Base-by-base conservation (phyloP, 129 eudicot genomes). In the Tagetes erecta region DNA sequence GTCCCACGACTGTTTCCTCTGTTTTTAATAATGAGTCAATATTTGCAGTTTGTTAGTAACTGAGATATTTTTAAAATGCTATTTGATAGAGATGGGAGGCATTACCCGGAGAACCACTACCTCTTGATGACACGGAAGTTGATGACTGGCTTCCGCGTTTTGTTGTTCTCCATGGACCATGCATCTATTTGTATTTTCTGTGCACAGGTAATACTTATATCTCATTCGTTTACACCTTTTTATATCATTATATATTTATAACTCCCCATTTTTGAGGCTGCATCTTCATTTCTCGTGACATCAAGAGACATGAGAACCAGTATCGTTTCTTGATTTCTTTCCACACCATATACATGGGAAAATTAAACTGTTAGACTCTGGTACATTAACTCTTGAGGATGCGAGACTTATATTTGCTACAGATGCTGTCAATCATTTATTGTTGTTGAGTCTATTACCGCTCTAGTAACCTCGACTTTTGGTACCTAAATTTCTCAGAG, bases 111-210 rank as follows among this genome's bases (percentile, higher is more conserved):
- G 98, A 94, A 83, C 91, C 92, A 42, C 96, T 83, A 71, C 97
- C 93, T 20, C 71, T 91, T 47, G 98, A 90, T 82, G 98, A 94
- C 80, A 69, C 80, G 41, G 98, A 94, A 64, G 86, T 94, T 70
- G 98, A 93, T 80, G 98, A 93, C 55, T 93, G 95, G 96, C 84
- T 93, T 77, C 96, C 96, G 58, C 95, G 96, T 68, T 94, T 90
- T 82, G 81, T 90, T n/a, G 97, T 94, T 49, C 96, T 94, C n/a
- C 91, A 90, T 44, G 98, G 97, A 68, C 71, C 89, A 8, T 90
- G 97, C 68, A 81, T 94, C 76, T 94, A 79, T 79, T 75, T 94
- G 73, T 94, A 86, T 82, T 81, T 81, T 69, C 49, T 79, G 27
- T 87, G 91, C 71, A 86, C 89, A 74, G 98, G 98, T 92, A 84